A percentile compares a stretch with the other conserved stretches of the same genome.
Evolutionary conservation across 306 rosid species (phyloP).

Genomic region (Vachellia pachyceras): DNA sequence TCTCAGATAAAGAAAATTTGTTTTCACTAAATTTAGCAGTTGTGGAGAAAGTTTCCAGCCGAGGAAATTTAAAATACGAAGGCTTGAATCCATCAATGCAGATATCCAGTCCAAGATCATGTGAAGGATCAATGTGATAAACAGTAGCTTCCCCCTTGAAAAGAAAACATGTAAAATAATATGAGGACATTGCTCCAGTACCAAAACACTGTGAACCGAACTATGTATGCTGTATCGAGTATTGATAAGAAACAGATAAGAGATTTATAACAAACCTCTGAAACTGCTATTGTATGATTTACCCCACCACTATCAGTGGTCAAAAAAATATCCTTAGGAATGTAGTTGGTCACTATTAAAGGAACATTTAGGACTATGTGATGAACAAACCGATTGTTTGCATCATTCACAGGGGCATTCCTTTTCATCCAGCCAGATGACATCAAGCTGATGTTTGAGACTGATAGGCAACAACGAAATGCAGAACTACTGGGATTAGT

Average conservation of each 20-base stretch:
- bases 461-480: constrained; percentile 88
- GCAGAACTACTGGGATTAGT: constrained; percentile 84
- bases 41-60: constrained; percentile 75
- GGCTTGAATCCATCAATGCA: constrained; percentile 69
- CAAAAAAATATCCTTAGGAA: constrained; percentile 72
- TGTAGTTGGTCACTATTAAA: constrained; percentile 72
- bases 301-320: constrained; percentile 80
- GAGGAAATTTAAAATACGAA: constrained; percentile 73
- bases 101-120: constrained; percentile 80
- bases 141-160: constrained; percentile 74
- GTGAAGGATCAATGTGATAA: constrained; percentile 91
- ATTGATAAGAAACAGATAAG: constrained; percentile 9
- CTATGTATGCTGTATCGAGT: not conserved
- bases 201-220: constrained; percentile 11
- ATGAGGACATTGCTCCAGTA: constrained; percentile 15
- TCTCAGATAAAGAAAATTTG: constrained; percentile 75
- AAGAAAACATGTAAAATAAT: constrained; percentile 32
- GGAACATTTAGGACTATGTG: constrained; percentile 82
- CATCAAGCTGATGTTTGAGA: constrained; percentile 67
- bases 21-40: constrained; percentile 74
- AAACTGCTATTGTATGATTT: constrained; percentile 57
- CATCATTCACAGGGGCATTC: constrained; percentile 47
- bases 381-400: constrained; percentile 66
- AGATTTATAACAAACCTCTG: constrained; percentile 73
- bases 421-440: constrained; percentile 53